Evolutionary conservation across 176 grass and related monocot species (phyloP).

Genomic region (Carex cristatella): DNA sequence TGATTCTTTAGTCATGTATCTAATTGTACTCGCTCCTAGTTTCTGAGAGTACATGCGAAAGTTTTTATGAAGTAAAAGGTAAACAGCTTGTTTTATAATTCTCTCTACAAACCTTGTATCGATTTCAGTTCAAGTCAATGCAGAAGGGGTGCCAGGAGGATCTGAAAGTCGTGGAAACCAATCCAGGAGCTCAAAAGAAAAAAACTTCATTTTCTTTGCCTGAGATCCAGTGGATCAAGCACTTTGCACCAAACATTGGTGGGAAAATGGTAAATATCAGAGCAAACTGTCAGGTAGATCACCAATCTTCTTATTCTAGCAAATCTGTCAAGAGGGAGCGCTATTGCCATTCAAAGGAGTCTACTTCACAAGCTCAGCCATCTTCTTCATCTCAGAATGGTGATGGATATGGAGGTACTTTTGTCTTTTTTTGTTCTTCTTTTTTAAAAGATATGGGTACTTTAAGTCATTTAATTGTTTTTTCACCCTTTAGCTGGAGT

Average conservation of each 20-base stretch:
- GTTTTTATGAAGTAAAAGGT: background rate
- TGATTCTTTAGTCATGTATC: background rate
- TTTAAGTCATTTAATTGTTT: background rate
- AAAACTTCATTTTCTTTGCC: constrained; percentile 16
- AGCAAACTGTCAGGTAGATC: background rate
- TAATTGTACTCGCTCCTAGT: background rate
- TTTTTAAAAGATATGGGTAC: too few relatives aligned
- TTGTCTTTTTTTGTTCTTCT: background rate
- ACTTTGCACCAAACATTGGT: constrained; percentile 1
- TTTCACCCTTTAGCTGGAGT: background rate
- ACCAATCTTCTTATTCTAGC: background rate
- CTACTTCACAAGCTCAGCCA: background rate
- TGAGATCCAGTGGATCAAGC: constrained; percentile 16
- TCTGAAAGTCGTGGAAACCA: constrained; percentile 30
- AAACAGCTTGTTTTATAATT: background rate
- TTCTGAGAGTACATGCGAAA: background rate
- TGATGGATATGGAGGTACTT: background rate
- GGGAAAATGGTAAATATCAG: background rate
- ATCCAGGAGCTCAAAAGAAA: constrained; percentile 22
- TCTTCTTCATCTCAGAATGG: background rate
- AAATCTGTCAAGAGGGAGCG: background rate
- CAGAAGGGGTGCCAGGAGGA: constrained; percentile 25
- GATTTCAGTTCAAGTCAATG: constrained; percentile 25
- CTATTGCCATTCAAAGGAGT: background rate
- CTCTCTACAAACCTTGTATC: background rate